A percentile compares a stretch with the other conserved stretches of the same genome.
phyloP scores from a whole-genome alignment of 2,329 filamentous ascomycete species.

The Tolypocladium sp. region DNA sequence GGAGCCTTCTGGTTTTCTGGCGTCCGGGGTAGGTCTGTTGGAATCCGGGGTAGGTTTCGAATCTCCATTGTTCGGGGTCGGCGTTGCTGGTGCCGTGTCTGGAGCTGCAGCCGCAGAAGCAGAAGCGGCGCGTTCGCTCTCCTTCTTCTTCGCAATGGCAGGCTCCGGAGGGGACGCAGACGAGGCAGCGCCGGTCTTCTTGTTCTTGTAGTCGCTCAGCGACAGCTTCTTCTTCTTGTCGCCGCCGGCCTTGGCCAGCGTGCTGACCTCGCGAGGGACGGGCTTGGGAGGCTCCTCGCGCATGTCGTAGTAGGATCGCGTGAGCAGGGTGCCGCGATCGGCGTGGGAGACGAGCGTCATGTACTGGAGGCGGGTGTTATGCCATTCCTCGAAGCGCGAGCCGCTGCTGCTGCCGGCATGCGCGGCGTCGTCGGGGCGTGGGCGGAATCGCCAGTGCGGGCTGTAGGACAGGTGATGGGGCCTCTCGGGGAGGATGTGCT shows the following conservation, averaged over 20 bases:
- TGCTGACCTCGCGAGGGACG: constrained; percentile 24
- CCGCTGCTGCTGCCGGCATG: constrained; percentile 8
- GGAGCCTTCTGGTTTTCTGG: constrained; percentile 15
- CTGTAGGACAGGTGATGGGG: constrained; percentile 45
- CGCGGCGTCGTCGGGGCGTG: constrained; percentile 29
- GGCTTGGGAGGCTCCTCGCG: constrained; percentile 38
- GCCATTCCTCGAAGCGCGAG: constrained; percentile 38
- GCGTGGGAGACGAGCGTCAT: constrained; percentile 47
- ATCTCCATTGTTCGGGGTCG: constrained; percentile 6
- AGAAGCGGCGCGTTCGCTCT: constrained; percentile 18
- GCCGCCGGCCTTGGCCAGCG: constrained; percentile 29
- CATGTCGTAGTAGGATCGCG: constrained; percentile 48
- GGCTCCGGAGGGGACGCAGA: constrained; percentile 28
- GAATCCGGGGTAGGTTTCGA: constrained; percentile 1
- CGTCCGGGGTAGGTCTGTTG: not conserved
- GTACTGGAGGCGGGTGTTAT: constrained; percentile 43
- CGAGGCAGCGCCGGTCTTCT: constrained; percentile 26
- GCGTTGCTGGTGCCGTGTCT: not conserved
- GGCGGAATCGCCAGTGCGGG: constrained; percentile 36
- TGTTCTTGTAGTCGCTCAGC: constrained; percentile 51
- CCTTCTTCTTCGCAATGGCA: constrained; percentile 19
- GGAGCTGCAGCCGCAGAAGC: constrained; percentile 6
- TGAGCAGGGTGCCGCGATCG: constrained; percentile 48
- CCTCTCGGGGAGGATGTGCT: constrained; percentile 41
- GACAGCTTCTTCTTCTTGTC: constrained; percentile 49